A percentile compares a stretch with the other conserved stretches of the same genome.
These are phyloP conservation scores for Rhodotorula babjevae DNA, from an alignment of 768 basidiomycete genomes.

Conservation along the genomic window DNA sequence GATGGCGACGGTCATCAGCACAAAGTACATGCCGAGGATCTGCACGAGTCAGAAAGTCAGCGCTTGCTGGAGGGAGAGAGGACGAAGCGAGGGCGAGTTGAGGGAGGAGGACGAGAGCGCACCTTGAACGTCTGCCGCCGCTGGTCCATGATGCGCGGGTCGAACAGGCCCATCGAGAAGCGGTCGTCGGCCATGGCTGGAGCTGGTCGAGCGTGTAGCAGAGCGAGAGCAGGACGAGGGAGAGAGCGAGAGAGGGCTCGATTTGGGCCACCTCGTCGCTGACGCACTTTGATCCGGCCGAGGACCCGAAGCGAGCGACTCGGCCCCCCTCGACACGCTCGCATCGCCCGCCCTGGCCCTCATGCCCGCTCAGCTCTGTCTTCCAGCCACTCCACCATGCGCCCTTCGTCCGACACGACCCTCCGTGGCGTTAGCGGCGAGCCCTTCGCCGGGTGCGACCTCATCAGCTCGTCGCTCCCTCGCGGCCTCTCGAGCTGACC, in stretches of 20 bases:
- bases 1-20: constrained; percentile 4
- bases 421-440: too few relatives aligned
- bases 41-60: background rate
- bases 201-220: background rate
- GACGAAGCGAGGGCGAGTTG: too few relatives aligned
- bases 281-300: too few relatives aligned
- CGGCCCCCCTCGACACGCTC: too few relatives aligned
- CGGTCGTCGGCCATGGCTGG: background rate
- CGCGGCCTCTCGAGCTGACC: background rate
- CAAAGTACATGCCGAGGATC: constrained; percentile 15
- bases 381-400: too few relatives aligned
- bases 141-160: background rate
- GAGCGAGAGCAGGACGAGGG: background rate
- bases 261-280: too few relatives aligned
- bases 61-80: background rate
- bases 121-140: constrained; percentile 9
- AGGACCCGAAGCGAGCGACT: too few relatives aligned
- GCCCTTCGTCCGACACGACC: too few relatives aligned
- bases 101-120: background rate
- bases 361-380: too few relatives aligned
- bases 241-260: too few relatives aligned
- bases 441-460: too few relatives aligned
- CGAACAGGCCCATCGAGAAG: background rate
- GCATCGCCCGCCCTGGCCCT: too few relatives aligned
- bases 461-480: background rate